Evolutionary conservation across 2,329 filamentous ascomycete species (phyloP).

Genomic region (Penicillium palitans): DNA sequence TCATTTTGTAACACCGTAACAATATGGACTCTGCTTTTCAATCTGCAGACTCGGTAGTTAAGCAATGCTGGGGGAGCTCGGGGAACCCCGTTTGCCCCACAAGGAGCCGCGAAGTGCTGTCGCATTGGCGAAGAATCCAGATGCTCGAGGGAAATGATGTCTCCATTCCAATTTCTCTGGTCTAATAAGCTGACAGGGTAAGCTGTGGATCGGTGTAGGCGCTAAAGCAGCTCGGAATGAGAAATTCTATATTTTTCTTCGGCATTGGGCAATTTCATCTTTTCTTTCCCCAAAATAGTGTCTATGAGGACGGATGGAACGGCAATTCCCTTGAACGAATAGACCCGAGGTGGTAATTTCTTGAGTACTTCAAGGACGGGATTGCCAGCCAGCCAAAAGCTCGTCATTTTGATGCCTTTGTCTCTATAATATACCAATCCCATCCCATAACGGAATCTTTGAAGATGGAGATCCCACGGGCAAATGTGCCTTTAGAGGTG

Average conservation of each 20-base stretch:
- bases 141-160: background rate
- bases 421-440: background rate
- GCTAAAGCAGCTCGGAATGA: background rate
- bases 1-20: background rate
- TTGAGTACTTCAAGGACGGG: background rate
- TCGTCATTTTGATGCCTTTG: background rate
- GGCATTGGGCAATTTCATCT: background rate
- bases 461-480: constrained; percentile 25
- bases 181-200: background rate
- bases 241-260: background rate
- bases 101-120: background rate
- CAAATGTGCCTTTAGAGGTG: constrained; percentile 33
- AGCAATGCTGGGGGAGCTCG: background rate
- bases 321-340: background rate
- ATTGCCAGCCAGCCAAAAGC: background rate
- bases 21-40: no score
- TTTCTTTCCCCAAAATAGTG: background rate
- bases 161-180: background rate
- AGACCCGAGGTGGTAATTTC: background rate
- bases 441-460: background rate
- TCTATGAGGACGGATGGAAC: background rate
- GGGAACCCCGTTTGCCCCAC: background rate
- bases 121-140: background rate
- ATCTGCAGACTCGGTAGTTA: background rate
- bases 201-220: background rate